Percentiles rank a stretch among this genome's conserved stretches.
Evolutionary conservation across 169 alveolate genomes (phyloP).

Genomic region (Plasmodium yoelii): DNA sequence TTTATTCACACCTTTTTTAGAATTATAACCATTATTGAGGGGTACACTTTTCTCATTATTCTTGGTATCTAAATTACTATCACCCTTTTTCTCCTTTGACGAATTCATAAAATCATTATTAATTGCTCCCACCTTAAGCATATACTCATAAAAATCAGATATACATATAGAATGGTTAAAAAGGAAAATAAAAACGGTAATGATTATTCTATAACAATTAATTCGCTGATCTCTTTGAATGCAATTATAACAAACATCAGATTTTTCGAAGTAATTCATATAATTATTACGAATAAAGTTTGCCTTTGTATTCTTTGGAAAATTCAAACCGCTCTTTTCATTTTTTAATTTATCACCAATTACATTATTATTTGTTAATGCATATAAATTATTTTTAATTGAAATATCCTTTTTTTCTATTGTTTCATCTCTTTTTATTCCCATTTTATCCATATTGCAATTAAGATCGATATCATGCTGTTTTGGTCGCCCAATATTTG

Average conservation of each 20-base stretch:
- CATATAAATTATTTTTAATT: no score
- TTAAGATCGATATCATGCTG: no score
- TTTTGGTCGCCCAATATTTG: no score
- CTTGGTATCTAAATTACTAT: neutral
- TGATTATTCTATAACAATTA: constrained; percentile 46
- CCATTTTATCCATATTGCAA: no score
- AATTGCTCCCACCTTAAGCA: constrained; percentile 24
- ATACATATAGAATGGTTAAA: constrained; percentile 67
- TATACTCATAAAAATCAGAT: constrained; percentile 60
- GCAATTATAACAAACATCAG: constrained; percentile 42
- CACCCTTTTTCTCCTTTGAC: neutral
- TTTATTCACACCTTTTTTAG: neutral
- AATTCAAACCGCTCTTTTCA: no score
- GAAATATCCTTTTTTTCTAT: no score
- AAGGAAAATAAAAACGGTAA: constrained; percentile 46
- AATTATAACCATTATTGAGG: neutral
- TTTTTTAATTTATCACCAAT: no score
- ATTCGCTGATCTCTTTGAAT: constrained; percentile 41
- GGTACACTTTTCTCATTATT: neutral
- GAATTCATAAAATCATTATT: constrained; percentile 29
- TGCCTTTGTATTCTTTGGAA: neutral
- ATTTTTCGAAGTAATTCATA: constrained; percentile 13
- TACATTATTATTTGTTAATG: no score
- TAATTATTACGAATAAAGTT: constrained; percentile 18
- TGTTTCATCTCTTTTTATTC: no score